phyloP scores from a whole-genome alignment of 139 green algal genomes.

The Diplosphaera chodatii region DNA sequence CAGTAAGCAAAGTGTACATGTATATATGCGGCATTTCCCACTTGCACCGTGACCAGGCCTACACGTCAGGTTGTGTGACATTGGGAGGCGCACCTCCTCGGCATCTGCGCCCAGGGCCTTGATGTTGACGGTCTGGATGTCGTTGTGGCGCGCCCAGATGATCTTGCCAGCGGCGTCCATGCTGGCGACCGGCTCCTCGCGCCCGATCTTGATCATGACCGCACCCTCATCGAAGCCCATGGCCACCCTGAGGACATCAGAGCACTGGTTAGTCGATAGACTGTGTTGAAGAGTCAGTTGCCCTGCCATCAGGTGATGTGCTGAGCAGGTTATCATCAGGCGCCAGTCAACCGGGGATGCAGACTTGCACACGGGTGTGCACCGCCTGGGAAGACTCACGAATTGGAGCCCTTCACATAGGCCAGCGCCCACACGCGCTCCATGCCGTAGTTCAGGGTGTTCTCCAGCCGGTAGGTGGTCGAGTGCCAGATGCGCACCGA shows the following conservation, averaged over 20 bases:
- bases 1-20: no score
- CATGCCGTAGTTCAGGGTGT: slow-evolving; percentile 95
- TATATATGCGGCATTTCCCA: no score
- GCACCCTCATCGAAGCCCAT: slow-evolving; percentile 94
- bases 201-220: slow-evolving; percentile 87
- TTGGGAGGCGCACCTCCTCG: no score
- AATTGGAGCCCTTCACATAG: slow-evolving; percentile 81
- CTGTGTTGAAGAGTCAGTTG: no score
- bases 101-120: slow-evolving; percentile 68
- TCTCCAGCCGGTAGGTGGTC: slow-evolving; percentile 91
- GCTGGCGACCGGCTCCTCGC: slow-evolving; percentile 94
- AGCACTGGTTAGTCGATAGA: no score
- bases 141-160: slow-evolving; percentile 87
- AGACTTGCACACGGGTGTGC: no score
- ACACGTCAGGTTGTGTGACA: no score
- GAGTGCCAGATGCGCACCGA: slow-evolving; percentile 94
- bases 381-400: slow-evolving; percentile 30
- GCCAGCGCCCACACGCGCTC: slow-evolving; percentile 93
- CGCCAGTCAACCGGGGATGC: no score
- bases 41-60: no score
- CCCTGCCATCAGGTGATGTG: no score
- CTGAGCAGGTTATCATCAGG: no score
- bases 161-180: slow-evolving; percentile 98
- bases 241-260: slow-evolving; percentile 64
- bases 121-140: slow-evolving; percentile 87